A percentile compares a stretch with the other conserved stretches of the same genome.
phyloP scores from a whole-genome alignment of 1,284 basidiomycete species.

The Ganoderma boninense region DNA sequence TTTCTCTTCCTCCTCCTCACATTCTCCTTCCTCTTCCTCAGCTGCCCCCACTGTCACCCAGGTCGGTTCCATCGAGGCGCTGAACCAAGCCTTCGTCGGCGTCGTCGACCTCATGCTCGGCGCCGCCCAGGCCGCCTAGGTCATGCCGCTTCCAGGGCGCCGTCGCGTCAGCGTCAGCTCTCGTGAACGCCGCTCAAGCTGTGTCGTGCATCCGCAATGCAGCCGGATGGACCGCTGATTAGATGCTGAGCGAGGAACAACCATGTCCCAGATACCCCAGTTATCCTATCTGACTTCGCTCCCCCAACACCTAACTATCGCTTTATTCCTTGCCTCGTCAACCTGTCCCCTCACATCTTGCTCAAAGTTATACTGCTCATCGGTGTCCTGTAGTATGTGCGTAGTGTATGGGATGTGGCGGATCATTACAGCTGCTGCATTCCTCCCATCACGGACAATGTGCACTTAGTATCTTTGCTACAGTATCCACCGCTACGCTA shows the following conservation, averaged over 20 bases:
- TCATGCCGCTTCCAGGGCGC: neutral
- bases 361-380: neutral
- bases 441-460: constrained; percentile 14
- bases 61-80: constrained; percentile 43
- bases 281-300: neutral
- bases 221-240: neutral
- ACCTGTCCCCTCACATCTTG: neutral
- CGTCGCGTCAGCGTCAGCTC: constrained; percentile 1
- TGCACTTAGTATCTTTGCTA: constrained; percentile 17
- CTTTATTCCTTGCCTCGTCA: neutral
- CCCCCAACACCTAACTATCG: neutral
- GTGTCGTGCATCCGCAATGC: constrained; percentile 5
- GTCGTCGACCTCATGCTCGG: constrained; percentile 46
- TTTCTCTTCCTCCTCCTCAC: constrained; percentile 35
- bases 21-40: constrained; percentile 36
- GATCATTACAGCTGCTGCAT: constrained; percentile 7
- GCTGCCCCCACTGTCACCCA: constrained; percentile 40
- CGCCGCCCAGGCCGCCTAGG: constrained; percentile 30
- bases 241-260: constrained; percentile 1
- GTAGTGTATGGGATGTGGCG: constrained; percentile 13
- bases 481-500: constrained; percentile 11
- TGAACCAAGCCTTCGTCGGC: constrained; percentile 50
- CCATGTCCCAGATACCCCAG: constrained; percentile 9
- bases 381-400: constrained; percentile 18
- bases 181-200: neutral